Percentiles rank a stretch among this genome's conserved stretches.
Conservation (phyloP, 139 green algal genomes). For the Micractinium sp. region DNA sequence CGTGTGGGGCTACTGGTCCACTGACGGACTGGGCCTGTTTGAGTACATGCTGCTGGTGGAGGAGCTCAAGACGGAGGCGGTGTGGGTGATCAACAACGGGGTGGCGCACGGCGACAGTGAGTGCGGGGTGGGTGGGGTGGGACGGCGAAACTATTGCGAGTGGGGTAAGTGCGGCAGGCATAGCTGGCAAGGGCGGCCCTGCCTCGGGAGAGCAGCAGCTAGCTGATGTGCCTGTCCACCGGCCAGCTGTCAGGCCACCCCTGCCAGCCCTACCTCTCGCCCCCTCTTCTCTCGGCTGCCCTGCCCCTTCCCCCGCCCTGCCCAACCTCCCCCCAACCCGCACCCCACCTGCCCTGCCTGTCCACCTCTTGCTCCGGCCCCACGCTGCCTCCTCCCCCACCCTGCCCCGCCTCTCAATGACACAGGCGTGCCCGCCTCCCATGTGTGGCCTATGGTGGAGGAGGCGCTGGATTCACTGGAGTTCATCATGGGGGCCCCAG, state of each 20-base stretch:
- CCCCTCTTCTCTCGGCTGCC: no score
- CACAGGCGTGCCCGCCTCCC: neutral
- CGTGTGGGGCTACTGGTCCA: constrained; percentile 77
- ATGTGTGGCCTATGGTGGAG: constrained; percentile 44
- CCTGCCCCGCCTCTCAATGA: no score
- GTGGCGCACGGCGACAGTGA: constrained; percentile 40
- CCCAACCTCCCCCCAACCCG: no score
- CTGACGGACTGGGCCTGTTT: constrained; percentile 72
- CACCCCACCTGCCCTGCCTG: no score
- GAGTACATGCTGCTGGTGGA: constrained; percentile 77
- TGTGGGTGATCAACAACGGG: constrained; percentile 69
- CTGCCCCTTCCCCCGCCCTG: neutral
- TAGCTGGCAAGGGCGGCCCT: no score
- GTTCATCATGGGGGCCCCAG: constrained; percentile 58
- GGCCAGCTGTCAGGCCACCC: no score
- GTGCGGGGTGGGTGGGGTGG: neutral
- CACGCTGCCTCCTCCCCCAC: neutral
- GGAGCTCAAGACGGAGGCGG: constrained; percentile 59
- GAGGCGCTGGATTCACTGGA: constrained; percentile 70
- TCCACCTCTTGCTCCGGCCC: neutral
- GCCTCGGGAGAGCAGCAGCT: no score
- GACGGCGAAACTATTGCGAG: no score
- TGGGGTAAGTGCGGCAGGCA: no score
- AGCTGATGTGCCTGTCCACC: no score
- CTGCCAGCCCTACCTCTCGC: no score